phyloP scores from a whole-genome alignment of 2,329 filamentous ascomycete species.

The Elsinoe arachidis region DNA sequence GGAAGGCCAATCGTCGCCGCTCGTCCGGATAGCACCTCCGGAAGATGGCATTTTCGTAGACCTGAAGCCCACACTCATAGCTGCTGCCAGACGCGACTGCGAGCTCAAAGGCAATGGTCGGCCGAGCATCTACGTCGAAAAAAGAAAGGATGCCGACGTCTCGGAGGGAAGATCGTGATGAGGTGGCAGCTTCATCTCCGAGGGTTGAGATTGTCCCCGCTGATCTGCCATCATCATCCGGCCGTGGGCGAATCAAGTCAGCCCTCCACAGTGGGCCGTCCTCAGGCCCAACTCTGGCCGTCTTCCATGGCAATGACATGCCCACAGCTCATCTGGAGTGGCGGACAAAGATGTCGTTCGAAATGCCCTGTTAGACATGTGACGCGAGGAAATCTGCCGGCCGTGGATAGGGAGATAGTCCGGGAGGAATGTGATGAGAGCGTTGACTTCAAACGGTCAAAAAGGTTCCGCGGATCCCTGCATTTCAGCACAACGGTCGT shows the following conservation, averaged over 20 bases:
- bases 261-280: slow-evolving; percentile 6
- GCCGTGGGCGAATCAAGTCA: slow-evolving; percentile 3
- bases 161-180: not conserved
- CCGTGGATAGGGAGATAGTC: not conserved
- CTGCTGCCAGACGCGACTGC: not conserved
- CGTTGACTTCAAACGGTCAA: not conserved
- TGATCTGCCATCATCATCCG: not conserved
- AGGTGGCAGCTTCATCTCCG: not conserved
- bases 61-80: not conserved
- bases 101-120: slow-evolving; percentile 2
- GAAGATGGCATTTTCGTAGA: slow-evolving; percentile 9
- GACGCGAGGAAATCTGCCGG: not conserved
- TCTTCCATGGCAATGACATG: not conserved
- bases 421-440: not conserved
- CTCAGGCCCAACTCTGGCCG: slow-evolving; percentile 6
- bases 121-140: not conserved
- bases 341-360: not conserved
- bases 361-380: not conserved
- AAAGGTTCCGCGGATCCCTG: not conserved
- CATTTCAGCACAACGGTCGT: not conserved
- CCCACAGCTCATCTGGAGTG: not conserved
- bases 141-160: slow-evolving; percentile 1
- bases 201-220: not conserved
- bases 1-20: not conserved
- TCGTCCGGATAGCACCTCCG: slow-evolving; percentile 8